phyloP scores from a whole-genome alignment of 805 yeast genomes.

The Spencermartinsiella europaea region DNA sequence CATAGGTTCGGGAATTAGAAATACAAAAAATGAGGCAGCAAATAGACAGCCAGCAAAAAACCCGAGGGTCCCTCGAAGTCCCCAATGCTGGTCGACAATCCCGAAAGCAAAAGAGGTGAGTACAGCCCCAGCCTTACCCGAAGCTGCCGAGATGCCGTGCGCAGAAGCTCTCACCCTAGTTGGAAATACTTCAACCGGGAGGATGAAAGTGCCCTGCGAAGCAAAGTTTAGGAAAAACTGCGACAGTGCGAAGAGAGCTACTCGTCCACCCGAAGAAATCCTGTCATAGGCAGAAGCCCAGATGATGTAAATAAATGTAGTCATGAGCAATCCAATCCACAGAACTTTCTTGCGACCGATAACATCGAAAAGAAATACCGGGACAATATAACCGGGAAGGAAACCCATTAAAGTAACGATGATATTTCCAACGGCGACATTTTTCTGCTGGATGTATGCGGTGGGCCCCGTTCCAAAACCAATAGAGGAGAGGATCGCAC shows the following conservation, averaged over 20 bases:
- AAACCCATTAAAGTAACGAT: conserved; percentile 92
- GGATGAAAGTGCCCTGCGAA: conserved; percentile 83
- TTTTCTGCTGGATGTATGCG: conserved; percentile 64
- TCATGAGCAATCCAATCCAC: conserved; percentile 63
- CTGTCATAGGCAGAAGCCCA: conserved; percentile 83
- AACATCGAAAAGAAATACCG: conserved; percentile 73
- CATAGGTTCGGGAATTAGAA: conserved; percentile 5
- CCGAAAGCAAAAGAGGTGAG: conserved; percentile 45
- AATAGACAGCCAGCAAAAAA: conserved; percentile 4
- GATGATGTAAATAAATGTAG: conserved; percentile 68
- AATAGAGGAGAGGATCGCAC: conserved; percentile 72
- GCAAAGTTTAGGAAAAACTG: conserved; percentile 92
- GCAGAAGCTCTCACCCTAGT: conserved; percentile 95
- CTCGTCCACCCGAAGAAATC: conserved; percentile 57
- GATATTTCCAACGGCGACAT: conserved; percentile 86
- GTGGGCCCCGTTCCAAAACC: conserved; percentile 73
- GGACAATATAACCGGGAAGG: conserved; percentile 87
- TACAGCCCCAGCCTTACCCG: conserved; percentile 90
- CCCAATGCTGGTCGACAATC: conserved; percentile 4
- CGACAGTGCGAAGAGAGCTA: conserved; percentile 71
- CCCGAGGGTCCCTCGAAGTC: conserved; percentile 7
- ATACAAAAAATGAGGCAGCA: conserved; percentile 1
- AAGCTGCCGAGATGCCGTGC: conserved; percentile 90
- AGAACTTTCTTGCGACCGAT: conserved; percentile 85
- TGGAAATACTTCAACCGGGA: conserved; percentile 91